phyloP scores from a whole-genome alignment of 768 basidiomycete genomes.

The Amanita thiersii region DNA sequence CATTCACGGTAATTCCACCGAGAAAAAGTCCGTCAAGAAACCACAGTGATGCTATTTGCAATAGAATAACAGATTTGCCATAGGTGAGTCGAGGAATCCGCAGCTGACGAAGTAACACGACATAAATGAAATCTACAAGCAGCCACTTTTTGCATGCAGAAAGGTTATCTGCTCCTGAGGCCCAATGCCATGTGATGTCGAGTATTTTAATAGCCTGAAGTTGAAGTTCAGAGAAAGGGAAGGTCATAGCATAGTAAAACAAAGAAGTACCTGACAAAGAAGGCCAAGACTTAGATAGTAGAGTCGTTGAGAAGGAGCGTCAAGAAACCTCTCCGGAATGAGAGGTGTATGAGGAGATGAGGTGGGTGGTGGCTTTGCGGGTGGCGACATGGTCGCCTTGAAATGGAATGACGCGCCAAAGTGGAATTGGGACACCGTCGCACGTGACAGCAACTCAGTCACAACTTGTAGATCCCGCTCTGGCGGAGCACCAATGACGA shows the following conservation, averaged over 20 bases:
- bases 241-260: neutral
- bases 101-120: conserved; percentile 46
- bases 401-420: neutral
- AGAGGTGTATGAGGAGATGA: conserved; percentile 27
- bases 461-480: conserved; percentile 10
- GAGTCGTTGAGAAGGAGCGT: conserved; percentile 72
- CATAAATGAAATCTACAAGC: conserved; percentile 58
- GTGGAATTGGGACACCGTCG: neutral
- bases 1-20: conserved; percentile 58
- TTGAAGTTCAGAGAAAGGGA: conserved; percentile 7
- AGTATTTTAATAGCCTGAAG: conserved; percentile 66
- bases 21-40: conserved; percentile 65
- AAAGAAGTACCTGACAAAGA: conserved; percentile 55
- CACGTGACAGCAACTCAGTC: conserved; percentile 10
- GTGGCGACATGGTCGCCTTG: conserved; percentile 1
- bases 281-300: conserved; percentile 72
- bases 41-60: conserved; percentile 56
- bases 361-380: neutral
- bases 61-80: conserved; percentile 48
- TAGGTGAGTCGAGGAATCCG: conserved; percentile 73
- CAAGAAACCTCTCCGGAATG: conserved; percentile 67
- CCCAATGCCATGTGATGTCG: conserved; percentile 55
- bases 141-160: conserved; percentile 61
- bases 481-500: conserved; percentile 12
- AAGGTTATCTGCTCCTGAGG: conserved; percentile 33